These are phyloP conservation scores for Aspergillus sergii DNA, from an alignment of 2,329 filamentous ascomycete genomes.

Conservation along the genomic window DNA sequence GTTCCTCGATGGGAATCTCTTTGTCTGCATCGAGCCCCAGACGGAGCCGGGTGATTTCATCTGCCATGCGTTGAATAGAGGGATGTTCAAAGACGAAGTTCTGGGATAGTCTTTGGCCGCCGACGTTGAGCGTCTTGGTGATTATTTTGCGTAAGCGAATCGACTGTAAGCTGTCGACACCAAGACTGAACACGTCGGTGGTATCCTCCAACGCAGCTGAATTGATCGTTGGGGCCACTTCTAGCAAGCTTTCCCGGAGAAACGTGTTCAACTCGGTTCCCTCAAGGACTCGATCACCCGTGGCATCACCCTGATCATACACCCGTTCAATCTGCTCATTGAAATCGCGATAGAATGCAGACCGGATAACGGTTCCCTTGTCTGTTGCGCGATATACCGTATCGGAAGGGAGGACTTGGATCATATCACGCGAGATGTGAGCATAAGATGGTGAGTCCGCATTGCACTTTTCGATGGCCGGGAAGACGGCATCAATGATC, in stretches of 20 bases:
- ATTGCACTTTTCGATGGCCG: constrained; percentile 56
- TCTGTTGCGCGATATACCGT: constrained; percentile 24
- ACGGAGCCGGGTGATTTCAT: constrained; percentile 17
- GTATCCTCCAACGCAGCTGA: constrained; percentile 10
- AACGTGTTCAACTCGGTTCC: constrained; percentile 17
- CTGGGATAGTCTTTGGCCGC: constrained; percentile 18
- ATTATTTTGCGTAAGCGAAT: constrained; percentile 22
- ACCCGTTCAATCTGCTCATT: constrained; percentile 21
- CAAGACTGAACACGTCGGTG: constrained; percentile 26
- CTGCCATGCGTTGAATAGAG: constrained; percentile 21
- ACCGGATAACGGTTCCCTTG: constrained; percentile 28
- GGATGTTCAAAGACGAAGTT: constrained; percentile 29
- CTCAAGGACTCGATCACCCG: constrained; percentile 18
- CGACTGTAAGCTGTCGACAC: constrained; percentile 27
- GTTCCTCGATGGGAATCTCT: constrained; percentile 36
- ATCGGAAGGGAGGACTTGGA: constrained; percentile 22
- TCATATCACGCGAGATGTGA: constrained; percentile 28
- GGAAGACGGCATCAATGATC: constrained; percentile 53
- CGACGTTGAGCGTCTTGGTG: constrained; percentile 17
- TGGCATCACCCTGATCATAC: constrained; percentile 18
- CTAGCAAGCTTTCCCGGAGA: constrained; percentile 36
- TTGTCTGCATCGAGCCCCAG: constrained; percentile 10
- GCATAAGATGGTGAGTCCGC: constrained; percentile 45
- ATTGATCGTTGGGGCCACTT: constrained; percentile 30
- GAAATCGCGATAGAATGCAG: constrained; percentile 26